Base-by-base conservation (phyloP, 1,139 yeast genomes). In the Blastobotrys malaysiensis region DNA sequence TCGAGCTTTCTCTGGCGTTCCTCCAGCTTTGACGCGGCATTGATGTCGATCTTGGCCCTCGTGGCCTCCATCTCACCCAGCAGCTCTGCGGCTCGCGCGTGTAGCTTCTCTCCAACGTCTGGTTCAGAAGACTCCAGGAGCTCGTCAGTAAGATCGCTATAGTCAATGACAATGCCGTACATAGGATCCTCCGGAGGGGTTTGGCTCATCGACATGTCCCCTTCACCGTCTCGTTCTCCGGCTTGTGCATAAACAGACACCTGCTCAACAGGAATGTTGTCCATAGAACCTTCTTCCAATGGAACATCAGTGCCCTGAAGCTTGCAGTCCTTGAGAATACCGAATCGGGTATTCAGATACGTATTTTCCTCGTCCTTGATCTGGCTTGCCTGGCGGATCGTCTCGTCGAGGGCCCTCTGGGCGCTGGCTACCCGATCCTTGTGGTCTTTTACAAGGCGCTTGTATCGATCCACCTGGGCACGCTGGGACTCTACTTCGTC, bases 1-100 rank as follows among this genome's bases (percentile, higher is more conserved):
- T 77, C 76, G 48, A 86, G 76, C 60, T 82, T 82, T 3, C 70
- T 72, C 61, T 86, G 85, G 4, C 87, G 88, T 55, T 86, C 93
- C 48, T 75, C 78, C 52, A 88, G 76, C 64, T 96, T 79, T 58
- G 88, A 95, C 24, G 80, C 74, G 0, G 97, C 97, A 61, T 86
- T 86, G 20, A 51, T 16, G 22, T 52, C 54, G 24, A 84, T 77
- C 67, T 90, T 90, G 14, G 97, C 96, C 21, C 89, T 83, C 63
- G 88, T 73, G 50, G 73, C 73, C 49, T 82, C 85, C 52, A 91
- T 71, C 43, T 78, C 82, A 31, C 80, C 79, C 3, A 82, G 75
- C 49, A 85, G 78, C 1, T 77, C 76, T 55, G 78, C 79, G 13
- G 84, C 73, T 52, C 77, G 69, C 6, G 76, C 78, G 51, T 74